Base-by-base conservation (phyloP, 805 yeast genomes). In the Starmerella vaccinii region DNA sequence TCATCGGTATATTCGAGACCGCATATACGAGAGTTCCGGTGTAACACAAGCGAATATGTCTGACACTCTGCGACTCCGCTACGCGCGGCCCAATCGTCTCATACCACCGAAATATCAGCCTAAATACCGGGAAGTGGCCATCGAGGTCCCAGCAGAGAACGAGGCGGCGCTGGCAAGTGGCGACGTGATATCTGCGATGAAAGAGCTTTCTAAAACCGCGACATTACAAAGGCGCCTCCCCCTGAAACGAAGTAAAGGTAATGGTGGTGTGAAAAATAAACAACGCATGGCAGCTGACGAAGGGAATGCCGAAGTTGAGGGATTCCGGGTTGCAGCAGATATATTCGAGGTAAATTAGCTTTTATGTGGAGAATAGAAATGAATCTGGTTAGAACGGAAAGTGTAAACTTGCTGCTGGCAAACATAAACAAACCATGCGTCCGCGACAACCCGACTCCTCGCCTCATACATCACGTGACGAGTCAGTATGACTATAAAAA, bases 71-170 rank as follows among this genome's bases (percentile, higher is more conserved):
- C 58, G 71, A 35, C 66, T 75, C 30, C 67, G 65, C 4, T 72
- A 76, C 57, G 69, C 68, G 30, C 66, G 66, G 9, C 77, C 80
- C 27, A 83, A 78, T 54, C 68, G 95, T 48, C 83, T 92, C 7
- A 57, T 92, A 1, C 97, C 97, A 0, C 54, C 62, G 1, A 68
- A 68, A 2, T 64, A 67, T 23, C 63, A 63, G 1, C 96, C 96
- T 0, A 62, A 61, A 16, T 78, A 84, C 37, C 77, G 73, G 27
- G 75, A 77, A 60, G 66, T 68, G 49, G 68, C 68, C 18, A 80
- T 90, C 46, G 79, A 75, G 5, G 75, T 83, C 18, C 92, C 95
- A 0, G 77, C 77, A 22, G 90, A 83, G 52, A 87, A 84, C 61
- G 66, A 71, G 45, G 78, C 54, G 15, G 60, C 65, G 5, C 18